Evolutionary conservation across 768 basidiomycete species (phyloP), one percentile per base, ranked within the genome.

Genomic region (Imleria badia): DNA sequence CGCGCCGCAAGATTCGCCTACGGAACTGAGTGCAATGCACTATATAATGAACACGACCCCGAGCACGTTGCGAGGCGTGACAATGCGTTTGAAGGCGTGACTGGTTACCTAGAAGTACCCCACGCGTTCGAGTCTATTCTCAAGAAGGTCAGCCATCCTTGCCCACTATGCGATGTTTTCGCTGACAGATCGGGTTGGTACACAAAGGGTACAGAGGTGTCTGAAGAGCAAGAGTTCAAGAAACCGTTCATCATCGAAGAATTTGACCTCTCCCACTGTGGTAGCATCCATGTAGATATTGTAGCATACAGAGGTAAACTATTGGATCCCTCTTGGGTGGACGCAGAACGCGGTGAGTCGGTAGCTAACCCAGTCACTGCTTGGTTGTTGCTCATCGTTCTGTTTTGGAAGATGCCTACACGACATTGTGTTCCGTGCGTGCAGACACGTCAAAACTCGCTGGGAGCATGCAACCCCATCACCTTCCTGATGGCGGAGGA

Each of bases 181-280:
- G 3, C 14, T 59, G 36, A 52, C 26, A 12, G 4, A 19, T 23
- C 5, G 3, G 3, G 26, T 35, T 6, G 5, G 2, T 17, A 33
- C 22, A 19, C 30, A 31, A 39, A 59, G 58, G 58, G 58, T 8
- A 54, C 42, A 3, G 51, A 59, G 22, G 58, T 59, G 4, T 54
- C 58, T 3, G 58, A 59, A 53, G 34, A 48, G n/a, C 46, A 59
- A 40, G 58, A 59, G 26, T 60, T 59, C 58, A 54, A 48, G 51
- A 48, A 60, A n/a, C n/a, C 36, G 8, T 59, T 60, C 15, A 41
- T 34, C 22, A 48, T 59, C 7, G 58, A 59, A 48, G 58, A 59
- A 13, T 59, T 60, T 40, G 58, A 59, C 22, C 43, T 60, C 9
- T 60, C 57, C 5, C 33, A 31, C 10, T 59, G 58, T 29, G 58